phyloP scores from a whole-genome alignment of 1,284 basidiomycete genomes.

The Marasmius sp. region DNA sequence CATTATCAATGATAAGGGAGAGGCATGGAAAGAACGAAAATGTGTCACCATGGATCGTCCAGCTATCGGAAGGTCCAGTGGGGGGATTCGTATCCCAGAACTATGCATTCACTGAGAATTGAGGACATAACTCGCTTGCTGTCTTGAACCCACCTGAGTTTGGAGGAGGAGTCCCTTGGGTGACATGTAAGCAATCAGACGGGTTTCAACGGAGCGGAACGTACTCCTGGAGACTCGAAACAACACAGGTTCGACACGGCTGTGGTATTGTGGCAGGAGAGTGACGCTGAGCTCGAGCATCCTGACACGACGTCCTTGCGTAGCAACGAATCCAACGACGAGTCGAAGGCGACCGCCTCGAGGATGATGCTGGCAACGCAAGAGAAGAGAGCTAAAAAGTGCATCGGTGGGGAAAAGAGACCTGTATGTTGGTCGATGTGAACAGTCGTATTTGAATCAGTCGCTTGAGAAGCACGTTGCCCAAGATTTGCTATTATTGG shows the following conservation, averaged over 20 bases:
- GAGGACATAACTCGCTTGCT: background rate
- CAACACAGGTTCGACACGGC: slow-evolving; percentile 45
- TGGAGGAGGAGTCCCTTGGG: slow-evolving; percentile 56
- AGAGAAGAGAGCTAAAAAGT: no score
- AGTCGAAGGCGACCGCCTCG: no score
- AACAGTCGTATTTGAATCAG: no score
- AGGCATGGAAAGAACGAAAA: background rate
- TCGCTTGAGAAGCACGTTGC: no score
- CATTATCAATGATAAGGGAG: slow-evolving; percentile 2
- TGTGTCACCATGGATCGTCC: slow-evolving; percentile 72
- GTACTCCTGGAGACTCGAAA: slow-evolving; percentile 51
- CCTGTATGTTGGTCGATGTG: no score
- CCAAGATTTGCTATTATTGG: no score
- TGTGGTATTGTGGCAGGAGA: slow-evolving; percentile 48
- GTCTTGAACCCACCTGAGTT: slow-evolving; percentile 46
- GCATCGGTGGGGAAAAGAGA: no score
- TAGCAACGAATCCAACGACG: background rate
- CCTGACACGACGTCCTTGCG: slow-evolving; percentile 26
- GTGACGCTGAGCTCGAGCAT: slow-evolving; percentile 39
- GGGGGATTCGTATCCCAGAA: slow-evolving; percentile 67
- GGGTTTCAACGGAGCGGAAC: slow-evolving; percentile 11
- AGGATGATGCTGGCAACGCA: no score
- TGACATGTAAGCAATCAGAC: background rate
- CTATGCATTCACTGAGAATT: slow-evolving; percentile 27
- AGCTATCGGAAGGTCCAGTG: slow-evolving; percentile 64